Evolutionary conservation across 1,139 yeast species (phyloP).

Genomic region (Insectozyma bohioensis): DNA sequence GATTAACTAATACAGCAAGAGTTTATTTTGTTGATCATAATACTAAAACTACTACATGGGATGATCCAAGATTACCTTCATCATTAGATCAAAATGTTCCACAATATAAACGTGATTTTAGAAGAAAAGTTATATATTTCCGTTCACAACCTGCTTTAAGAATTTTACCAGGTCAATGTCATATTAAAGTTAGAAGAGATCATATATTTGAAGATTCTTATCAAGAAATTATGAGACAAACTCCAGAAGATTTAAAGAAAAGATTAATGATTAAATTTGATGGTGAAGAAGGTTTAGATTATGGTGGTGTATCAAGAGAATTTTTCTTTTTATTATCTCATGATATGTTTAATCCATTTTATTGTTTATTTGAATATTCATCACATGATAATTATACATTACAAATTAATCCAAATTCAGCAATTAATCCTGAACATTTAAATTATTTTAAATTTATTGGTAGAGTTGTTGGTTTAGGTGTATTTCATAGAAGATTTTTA

Average conservation of each 20-base stretch:
- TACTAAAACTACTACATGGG: conserved; percentile 99
- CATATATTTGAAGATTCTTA: conserved; percentile 96
- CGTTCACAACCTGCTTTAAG: conserved; percentile 97
- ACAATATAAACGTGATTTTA: conserved; percentile 97
- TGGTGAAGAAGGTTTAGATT: conserved; percentile 98
- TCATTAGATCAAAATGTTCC: conserved; percentile 98
- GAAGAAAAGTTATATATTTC: conserved; percentile 95
- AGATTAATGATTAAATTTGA: conserved; percentile 97
- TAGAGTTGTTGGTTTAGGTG: conserved; percentile 96
- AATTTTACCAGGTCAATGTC: conserved; percentile 97
- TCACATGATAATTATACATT: conserved; percentile 97
- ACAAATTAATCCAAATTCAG: conserved; percentile 98
- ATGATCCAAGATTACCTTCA: conserved; percentile 97
- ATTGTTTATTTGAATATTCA: conserved; percentile 93
- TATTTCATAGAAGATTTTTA: conserved; percentile 94
- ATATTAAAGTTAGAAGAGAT: conserved; percentile 94
- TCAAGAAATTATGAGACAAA: conserved; percentile 97
- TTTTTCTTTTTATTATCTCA: conserved; percentile 94
- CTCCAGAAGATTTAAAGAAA: conserved; percentile 97
- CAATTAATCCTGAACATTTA: conserved; percentile 95
- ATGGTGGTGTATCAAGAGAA: conserved; percentile 98
- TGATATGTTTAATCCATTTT: conserved; percentile 98
- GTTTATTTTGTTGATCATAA: conserved; percentile 98
- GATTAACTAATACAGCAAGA: conserved; percentile 96
- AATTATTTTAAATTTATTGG: conserved; percentile 98